Percentiles rank a stretch among this genome's conserved stretches.
Conservation (phyloP, 2,329 filamentous ascomycete species). For the Hymenoscyphus linearis region DNA sequence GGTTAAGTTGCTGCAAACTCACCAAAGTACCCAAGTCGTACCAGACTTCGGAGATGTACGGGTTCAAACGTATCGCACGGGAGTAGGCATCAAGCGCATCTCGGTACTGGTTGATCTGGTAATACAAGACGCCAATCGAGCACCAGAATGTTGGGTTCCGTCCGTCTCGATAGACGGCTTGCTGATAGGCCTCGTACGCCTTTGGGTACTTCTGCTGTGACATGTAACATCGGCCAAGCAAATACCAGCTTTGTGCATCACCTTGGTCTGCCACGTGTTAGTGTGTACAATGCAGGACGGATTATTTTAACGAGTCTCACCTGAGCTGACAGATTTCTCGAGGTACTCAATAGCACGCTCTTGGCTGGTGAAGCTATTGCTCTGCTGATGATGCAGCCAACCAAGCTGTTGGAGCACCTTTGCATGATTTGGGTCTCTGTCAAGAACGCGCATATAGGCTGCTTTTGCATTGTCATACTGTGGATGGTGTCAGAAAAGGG, state of each 20-base stretch:
- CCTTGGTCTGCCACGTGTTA: slow-evolving; percentile 64
- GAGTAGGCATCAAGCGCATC: slow-evolving; percentile 97
- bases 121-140: slow-evolving; percentile 97
- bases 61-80: slow-evolving; percentile 90
- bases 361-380: slow-evolving; percentile 83
- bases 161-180: slow-evolving; percentile 95
- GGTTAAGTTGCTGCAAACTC: slow-evolving; percentile 40
- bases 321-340: slow-evolving; percentile 90
- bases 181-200: slow-evolving; percentile 96
- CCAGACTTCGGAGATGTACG: slow-evolving; percentile 98
- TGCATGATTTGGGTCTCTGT: slow-evolving; percentile 91
- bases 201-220: slow-evolving; percentile 98
- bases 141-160: slow-evolving; percentile 99
- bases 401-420: slow-evolving; percentile 97
- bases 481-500: neutral
- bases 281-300: slow-evolving; percentile 22
- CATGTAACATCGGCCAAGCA: slow-evolving; percentile 98
- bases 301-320: slow-evolving; percentile 46
- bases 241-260: slow-evolving; percentile 97
- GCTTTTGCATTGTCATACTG: slow-evolving; percentile 90
- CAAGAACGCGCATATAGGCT: slow-evolving; percentile 87
- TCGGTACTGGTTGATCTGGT: slow-evolving; percentile 99
- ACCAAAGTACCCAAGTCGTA: slow-evolving; percentile 95
- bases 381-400: slow-evolving; percentile 97
- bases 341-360: slow-evolving; percentile 96